A percentile compares a stretch with the other conserved stretches of the same genome.
Conservation (phyloP, 208 protist genomes). For the Zelonia costaricensis region DNA sequence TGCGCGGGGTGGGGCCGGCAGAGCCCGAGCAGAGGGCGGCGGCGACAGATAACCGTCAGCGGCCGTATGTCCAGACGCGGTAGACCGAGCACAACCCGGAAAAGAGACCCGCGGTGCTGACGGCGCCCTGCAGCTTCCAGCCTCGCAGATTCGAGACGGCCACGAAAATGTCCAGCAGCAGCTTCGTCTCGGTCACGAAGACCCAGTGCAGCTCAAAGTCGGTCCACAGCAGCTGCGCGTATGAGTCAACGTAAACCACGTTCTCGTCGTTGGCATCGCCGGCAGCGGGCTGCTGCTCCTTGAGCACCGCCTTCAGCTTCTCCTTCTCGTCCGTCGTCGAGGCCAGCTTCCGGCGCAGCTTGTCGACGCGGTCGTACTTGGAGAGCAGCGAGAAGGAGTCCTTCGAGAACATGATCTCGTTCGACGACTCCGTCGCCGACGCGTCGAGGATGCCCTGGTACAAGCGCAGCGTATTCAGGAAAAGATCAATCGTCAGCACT, state of each 20-base stretch:
- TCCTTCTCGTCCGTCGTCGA: constrained; percentile 31
- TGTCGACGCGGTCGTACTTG: constrained; percentile 85
- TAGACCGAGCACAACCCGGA: constrained; percentile 90
- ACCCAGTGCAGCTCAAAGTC: constrained; percentile 93
- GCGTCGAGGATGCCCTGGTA: constrained; percentile 85
- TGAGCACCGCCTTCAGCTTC: constrained; percentile 26
- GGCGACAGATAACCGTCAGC: too few relatives aligned
- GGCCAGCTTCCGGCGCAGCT: constrained; percentile 68
- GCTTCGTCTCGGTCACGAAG: constrained; percentile 85
- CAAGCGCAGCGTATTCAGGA: constrained; percentile 85
- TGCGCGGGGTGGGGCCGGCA: too few relatives aligned
- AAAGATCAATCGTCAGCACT: constrained; percentile 86
- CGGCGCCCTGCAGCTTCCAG: constrained; percentile 68
- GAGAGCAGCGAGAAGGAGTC: constrained; percentile 87
- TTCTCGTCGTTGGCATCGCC: constrained; percentile 41
- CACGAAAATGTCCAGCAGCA: constrained; percentile 89
- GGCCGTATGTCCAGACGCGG: constrained; percentile 90
- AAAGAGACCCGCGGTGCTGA: constrained; percentile 80
- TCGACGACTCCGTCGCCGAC: constrained; percentile 37
- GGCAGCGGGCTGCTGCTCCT: constrained; percentile 13
- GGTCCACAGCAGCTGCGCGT: constrained; percentile 84
- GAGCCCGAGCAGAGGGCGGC: too few relatives aligned
- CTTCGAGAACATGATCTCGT: constrained; percentile 65
- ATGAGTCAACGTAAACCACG: constrained; percentile 76
- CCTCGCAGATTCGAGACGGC: constrained; percentile 54